These are phyloP conservation scores for Fusarium continuum DNA, from an alignment of 2,329 filamentous ascomycete species.

Conservation along the genomic window DNA sequence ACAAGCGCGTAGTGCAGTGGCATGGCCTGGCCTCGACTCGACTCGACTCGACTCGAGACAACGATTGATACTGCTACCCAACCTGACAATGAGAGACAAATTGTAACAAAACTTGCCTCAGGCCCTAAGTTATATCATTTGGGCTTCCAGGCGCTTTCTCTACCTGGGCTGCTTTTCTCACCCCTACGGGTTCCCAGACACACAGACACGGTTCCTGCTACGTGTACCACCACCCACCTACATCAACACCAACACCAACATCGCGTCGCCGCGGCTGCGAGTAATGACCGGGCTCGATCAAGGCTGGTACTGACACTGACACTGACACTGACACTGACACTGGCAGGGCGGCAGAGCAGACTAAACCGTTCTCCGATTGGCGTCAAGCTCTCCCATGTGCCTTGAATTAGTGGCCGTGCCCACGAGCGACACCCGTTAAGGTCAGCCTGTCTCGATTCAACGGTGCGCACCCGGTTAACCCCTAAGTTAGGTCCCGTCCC, in stretches of 20 bases:
- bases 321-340: background rate
- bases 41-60: background rate
- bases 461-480: background rate
- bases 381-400: slow-evolving; percentile 13
- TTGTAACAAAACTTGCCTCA: slow-evolving; percentile 10
- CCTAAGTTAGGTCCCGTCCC: background rate
- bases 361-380: slow-evolving; percentile 17
- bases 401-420: slow-evolving; percentile 1
- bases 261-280: slow-evolving; percentile 3
- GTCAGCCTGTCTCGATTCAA: background rate
- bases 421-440: slow-evolving; percentile 1
- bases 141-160: background rate
- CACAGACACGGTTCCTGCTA: slow-evolving; percentile 15
- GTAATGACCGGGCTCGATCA: background rate
- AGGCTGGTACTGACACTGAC: background rate
- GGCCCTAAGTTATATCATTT: background rate
- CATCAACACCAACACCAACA: slow-evolving; percentile 4
- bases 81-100: background rate
- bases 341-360: slow-evolving; percentile 19
- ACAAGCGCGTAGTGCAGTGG: background rate
- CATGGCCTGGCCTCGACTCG: no score
- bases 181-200: slow-evolving; percentile 1
- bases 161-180: background rate
- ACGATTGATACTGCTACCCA: no score
- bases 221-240: slow-evolving; percentile 13